Evolutionary conservation across 352 stramenopile species (phyloP), one percentile per base, ranked within the genome.

Genomic region (Thraustochytrium sp.): DNA sequence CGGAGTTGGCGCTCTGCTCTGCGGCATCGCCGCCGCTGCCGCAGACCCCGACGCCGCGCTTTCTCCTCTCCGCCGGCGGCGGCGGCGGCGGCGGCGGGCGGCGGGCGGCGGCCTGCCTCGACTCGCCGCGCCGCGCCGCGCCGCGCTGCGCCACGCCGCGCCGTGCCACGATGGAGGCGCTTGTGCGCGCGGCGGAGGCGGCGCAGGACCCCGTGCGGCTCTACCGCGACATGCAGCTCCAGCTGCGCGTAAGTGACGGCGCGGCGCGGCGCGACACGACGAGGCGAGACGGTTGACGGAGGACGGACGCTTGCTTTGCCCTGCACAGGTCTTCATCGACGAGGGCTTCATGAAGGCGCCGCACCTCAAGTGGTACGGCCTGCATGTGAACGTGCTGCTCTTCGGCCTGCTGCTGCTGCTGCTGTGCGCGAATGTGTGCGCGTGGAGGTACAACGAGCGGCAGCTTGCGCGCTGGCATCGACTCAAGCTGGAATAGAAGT

Each of bases 341-440:
- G 59, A 72, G 26, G 59, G 59, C 9, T 72, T 72, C 26, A 72
- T 72, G 59, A 72, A 72, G 9, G 59, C 59, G 26, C 59, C 59
- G 36, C 59, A 72, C 11, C 40, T 72, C 36, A 72, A 72, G 26
- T 72, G 59, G 59, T 42, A 72, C 46, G 59, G 59, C 26, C 42
- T 72, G 59, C 26, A 72, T 18, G 59, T 21, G 2, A 72, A 72
- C 26, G 1, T 72, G 8, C 31, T 72, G 36, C 59, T 72, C 59
- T 72, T 72, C 26, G 59, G 26, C 13, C 59, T 72, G 16, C 59
- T 72, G 16, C 59, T 72, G 13, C 40, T 72, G 36, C 36, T 72
- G 34, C 59, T 72, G 21, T 72, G 59, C 59, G 9, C n/a, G 29
- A 72, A 72, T 44, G 59, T 72, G 13, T 72, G 59, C 36, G 59